These are phyloP conservation scores for Suillus placidus DNA, from an alignment of 768 basidiomycete species.

Conservation along the genomic window DNA sequence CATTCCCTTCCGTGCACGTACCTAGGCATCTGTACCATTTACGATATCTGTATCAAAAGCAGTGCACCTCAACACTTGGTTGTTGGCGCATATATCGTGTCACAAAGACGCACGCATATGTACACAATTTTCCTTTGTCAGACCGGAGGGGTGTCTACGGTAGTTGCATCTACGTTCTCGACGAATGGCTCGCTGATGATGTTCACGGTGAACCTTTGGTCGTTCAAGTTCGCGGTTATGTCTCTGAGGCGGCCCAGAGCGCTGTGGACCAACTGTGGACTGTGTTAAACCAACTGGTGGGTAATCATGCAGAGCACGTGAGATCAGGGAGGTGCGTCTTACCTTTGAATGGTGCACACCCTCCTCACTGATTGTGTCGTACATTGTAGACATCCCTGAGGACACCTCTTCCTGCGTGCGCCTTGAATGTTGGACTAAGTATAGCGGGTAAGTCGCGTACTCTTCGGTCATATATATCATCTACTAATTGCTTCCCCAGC, in stretches of 20 bases:
- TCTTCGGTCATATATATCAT: not conserved
- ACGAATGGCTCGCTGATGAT: constrained; percentile 57
- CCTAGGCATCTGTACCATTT: too few species aligned
- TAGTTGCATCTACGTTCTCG: constrained; percentile 39
- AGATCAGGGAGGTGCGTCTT: not conserved
- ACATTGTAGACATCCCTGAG: too few species aligned
- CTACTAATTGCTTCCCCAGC: not conserved
- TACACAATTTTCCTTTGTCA: constrained; percentile 44
- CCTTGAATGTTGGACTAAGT: not conserved
- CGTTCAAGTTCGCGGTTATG: constrained; percentile 48
- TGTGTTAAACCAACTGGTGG: constrained; percentile 31
- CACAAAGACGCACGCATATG: constrained; percentile 5
- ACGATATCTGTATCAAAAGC: too few species aligned
- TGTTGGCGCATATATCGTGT: not conserved
- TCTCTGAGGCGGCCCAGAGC: constrained; percentile 39
- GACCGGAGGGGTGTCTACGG: constrained; percentile 46
- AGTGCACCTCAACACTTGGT: constrained; percentile 4
- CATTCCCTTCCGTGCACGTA: too few species aligned
- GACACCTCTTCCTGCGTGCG: too few species aligned
- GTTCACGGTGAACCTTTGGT: constrained; percentile 52
- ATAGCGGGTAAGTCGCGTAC: not conserved
- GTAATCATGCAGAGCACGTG: not conserved
- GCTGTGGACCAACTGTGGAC: constrained; percentile 20
- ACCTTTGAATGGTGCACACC: too few species aligned
- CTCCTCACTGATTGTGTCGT: too few species aligned